These are phyloP conservation scores for Nitzschia palea DNA, from an alignment of 108 stramenopile species.

Conservation along the genomic window DNA sequence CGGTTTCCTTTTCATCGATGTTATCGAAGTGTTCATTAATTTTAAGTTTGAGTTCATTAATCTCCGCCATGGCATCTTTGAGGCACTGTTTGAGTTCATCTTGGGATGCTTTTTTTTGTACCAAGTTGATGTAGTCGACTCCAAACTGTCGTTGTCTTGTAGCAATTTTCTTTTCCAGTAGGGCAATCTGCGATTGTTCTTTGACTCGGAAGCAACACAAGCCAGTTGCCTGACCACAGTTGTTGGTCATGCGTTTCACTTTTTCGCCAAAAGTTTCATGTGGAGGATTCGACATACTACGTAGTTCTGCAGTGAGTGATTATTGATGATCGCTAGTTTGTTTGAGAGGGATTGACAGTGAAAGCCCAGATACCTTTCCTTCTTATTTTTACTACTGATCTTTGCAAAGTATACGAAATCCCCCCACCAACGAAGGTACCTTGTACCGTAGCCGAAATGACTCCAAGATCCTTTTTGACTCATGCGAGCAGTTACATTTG, in stretches of 20 bases:
- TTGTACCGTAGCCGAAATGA: too few species aligned
- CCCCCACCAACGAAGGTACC: too few species aligned
- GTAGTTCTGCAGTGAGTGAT: not conserved
- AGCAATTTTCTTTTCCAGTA: slow-evolving; percentile 3
- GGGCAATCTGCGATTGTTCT: slow-evolving; percentile 17
- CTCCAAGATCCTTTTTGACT: too few species aligned
- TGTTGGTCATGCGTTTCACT: slow-evolving; percentile 17
- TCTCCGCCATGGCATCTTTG: slow-evolving; percentile 2
- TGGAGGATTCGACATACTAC: not conserved
- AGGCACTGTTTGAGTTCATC: slow-evolving; percentile 18
- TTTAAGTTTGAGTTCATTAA: slow-evolving; percentile 11
- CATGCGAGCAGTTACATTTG: too few species aligned
- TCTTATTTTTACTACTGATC: too few species aligned
- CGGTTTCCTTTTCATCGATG: slow-evolving; percentile 12
- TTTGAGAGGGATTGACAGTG: too few species aligned
- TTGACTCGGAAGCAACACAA: slow-evolving; percentile 24
- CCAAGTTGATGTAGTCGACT: slow-evolving; percentile 27
- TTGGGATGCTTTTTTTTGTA: slow-evolving; percentile 16
- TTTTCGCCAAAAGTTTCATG: slow-evolving; percentile 25
- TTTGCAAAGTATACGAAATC: too few species aligned
- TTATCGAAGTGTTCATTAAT: slow-evolving; percentile 18
- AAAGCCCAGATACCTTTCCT: too few species aligned
- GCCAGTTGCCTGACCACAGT: slow-evolving; percentile 18
- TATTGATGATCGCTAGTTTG: too few species aligned
- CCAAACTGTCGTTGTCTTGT: slow-evolving; percentile 25